Conservation (phyloP, 345 rosid species). For the Citrus sp. region DNA sequence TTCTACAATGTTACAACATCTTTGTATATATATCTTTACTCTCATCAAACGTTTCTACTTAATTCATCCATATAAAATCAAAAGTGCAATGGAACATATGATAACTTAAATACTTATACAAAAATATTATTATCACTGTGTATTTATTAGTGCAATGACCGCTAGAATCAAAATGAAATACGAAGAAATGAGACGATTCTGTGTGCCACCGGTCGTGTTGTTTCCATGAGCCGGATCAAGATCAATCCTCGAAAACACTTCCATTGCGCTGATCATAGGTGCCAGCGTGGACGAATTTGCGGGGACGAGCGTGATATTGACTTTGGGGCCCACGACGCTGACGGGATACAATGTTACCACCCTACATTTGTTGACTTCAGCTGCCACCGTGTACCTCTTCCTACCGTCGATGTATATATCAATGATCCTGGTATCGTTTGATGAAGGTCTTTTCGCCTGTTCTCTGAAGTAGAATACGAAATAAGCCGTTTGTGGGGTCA, state of each 20-base stretch:
- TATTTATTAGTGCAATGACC: background rate
- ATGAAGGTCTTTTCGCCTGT: background rate
- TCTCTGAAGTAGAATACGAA: constrained; percentile 22
- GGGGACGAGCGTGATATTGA: background rate
- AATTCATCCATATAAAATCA: no score
- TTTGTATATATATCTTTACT: no score
- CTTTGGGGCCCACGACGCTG: background rate
- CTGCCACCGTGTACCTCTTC: background rate
- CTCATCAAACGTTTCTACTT: no score
- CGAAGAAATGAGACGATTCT: background rate
- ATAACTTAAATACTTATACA: no score
- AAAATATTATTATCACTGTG: no score
- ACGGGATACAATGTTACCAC: background rate
- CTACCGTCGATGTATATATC: constrained; percentile 12
- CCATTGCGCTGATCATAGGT: background rate
- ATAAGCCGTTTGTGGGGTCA: constrained; percentile 9
- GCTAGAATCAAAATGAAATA: background rate
- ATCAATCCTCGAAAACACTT: background rate
- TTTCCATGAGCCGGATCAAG: background rate
- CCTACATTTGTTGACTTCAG: background rate
- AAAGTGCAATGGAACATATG: no score
- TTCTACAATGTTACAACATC: no score
- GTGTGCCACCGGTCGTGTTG: background rate
- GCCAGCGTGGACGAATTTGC: background rate
- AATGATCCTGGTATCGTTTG: constrained; percentile 6